Conservation (phyloP, 2,329 filamentous ascomycete genomes). For the Cercospora citrullina region DNA sequence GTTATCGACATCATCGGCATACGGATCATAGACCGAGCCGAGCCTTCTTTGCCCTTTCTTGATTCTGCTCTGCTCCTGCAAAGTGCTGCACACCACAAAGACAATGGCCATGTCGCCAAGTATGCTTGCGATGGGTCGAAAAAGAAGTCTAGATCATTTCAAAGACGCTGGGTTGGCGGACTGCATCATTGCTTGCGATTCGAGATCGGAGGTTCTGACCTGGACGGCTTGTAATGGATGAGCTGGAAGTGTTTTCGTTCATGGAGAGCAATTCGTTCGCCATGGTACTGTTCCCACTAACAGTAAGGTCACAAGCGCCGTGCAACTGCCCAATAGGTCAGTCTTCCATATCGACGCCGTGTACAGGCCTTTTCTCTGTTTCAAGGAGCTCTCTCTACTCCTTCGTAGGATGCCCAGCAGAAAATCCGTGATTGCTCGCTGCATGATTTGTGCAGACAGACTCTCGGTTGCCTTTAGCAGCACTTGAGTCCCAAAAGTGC, state of each 20-base stretch:
- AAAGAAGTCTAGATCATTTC: background rate
- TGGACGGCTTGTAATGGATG: background rate
- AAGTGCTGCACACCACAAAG: background rate
- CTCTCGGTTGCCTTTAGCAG: no score
- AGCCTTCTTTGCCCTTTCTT: background rate
- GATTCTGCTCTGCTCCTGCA: background rate
- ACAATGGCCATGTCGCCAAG: background rate
- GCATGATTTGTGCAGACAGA: no score
- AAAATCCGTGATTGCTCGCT: no score
- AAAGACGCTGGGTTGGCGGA: background rate
- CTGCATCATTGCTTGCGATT: background rate
- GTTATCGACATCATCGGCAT: background rate
- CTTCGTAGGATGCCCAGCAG: no score
- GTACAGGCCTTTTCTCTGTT: no score
- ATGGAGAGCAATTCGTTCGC: background rate
- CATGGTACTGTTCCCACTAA: background rate
- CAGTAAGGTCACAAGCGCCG: background rate
- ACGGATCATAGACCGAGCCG: background rate
- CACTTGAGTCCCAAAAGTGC: no score
- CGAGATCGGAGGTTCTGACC: background rate
- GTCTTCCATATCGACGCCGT: no score
- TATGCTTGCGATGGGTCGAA: background rate
- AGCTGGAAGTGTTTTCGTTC: background rate
- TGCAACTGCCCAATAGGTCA: background rate
- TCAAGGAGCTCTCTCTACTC: no score